Percentiles rank a stretch among this genome's conserved stretches.
Evolutionary conservation across 1,284 basidiomycete species (phyloP).

Genomic region (Ceratobasidium sp.): DNA sequence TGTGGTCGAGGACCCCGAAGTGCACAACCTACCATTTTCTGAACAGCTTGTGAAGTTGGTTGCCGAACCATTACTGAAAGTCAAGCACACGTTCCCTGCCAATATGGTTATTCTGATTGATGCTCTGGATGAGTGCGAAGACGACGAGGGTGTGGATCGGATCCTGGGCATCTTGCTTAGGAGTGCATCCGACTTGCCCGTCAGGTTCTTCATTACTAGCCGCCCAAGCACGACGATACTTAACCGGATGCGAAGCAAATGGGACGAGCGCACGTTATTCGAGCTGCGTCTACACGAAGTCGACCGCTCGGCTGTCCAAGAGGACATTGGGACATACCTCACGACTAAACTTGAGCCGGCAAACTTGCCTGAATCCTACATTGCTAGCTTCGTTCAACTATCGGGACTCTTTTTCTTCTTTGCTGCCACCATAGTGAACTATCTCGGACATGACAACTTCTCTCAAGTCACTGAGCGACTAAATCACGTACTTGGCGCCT

Average conservation of each 20-base stretch:
- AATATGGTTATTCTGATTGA: slow-evolving; percentile 18
- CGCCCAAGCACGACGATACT: not conserved
- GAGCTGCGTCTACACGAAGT: slow-evolving; percentile 38
- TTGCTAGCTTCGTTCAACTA: not conserved
- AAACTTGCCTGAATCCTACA: not conserved
- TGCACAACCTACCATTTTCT: not conserved
- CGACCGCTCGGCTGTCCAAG: slow-evolving; percentile 28
- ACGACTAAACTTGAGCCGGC: not conserved
- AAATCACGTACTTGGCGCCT: not conserved
- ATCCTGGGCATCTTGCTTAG: not conserved
- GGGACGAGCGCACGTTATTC: not conserved
- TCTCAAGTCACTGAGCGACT: not conserved
- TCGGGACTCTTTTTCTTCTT: not conserved
- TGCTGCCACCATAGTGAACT: not conserved
- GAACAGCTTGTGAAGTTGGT: not conserved
- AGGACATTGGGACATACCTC: slow-evolving; percentile 43
- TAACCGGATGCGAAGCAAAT: not conserved
- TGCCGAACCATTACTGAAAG: not conserved
- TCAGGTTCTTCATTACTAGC: slow-evolving; percentile 14
- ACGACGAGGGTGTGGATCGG: not conserved
- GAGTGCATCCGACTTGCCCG: not conserved
- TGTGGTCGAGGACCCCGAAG: not conserved
- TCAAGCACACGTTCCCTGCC: not conserved
- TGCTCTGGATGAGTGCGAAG: slow-evolving; percentile 29
- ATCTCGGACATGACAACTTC: not conserved